phyloP scores from a whole-genome alignment of 129 eudicot species.

The Cynara cardunculus region DNA sequence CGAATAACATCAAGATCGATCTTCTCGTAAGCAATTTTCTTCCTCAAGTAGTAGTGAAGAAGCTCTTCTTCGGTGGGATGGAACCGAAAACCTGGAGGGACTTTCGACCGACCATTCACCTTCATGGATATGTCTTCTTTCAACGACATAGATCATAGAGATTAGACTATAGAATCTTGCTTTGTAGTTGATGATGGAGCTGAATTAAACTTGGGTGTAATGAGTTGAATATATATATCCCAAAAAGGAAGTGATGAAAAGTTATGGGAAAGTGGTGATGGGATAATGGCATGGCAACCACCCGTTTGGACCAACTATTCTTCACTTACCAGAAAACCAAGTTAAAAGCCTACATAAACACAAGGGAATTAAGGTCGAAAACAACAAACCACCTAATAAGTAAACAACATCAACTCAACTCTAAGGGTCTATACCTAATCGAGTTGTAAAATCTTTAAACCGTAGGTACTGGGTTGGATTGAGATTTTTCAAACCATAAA shows the following conservation, averaged over 20 bases:
- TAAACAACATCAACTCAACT: not conserved
- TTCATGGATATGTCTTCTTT: conserved; percentile 34
- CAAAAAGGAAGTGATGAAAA: conserved; percentile 24
- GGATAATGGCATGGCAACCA: conserved; percentile 26
- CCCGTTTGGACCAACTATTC: conserved; percentile 14
- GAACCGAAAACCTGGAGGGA: conserved; percentile 66
- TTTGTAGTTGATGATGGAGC: no score
- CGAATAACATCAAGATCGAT: conserved; percentile 65
- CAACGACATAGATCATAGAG: not conserved
- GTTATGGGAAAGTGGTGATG: conserved; percentile 32
- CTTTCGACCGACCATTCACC: conserved; percentile 48
- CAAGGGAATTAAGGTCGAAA: conserved; percentile 18
- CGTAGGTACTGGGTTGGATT: not conserved
- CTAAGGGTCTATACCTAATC: not conserved
- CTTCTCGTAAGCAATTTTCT: conserved; percentile 49
- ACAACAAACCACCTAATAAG: conserved; percentile 35
- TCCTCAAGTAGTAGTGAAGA: conserved; percentile 50
- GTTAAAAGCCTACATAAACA: not conserved
- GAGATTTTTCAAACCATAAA: not conserved
- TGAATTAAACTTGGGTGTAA: conserved; percentile 22
- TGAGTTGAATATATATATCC: conserved; percentile 28
- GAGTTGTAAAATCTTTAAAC: not conserved
- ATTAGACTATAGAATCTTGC: no score
- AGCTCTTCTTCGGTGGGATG: conserved; percentile 76
- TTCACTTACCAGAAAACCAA: conserved; percentile 11